phyloP scores from a whole-genome alignment of 2,329 filamentous ascomycete genomes.

The Penicillium sp. region DNA sequence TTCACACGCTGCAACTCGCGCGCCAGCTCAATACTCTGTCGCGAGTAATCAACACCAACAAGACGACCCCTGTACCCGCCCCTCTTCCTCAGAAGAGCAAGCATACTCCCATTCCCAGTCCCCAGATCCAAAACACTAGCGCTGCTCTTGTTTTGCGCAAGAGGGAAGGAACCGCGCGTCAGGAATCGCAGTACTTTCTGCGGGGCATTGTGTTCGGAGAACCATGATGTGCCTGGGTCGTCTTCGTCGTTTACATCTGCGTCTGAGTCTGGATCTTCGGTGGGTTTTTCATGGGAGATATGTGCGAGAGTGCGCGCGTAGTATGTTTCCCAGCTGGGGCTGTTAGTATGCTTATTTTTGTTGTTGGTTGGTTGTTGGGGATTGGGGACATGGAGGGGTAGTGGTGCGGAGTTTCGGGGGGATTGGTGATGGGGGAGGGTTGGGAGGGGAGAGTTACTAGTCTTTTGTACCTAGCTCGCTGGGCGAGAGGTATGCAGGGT shows the following conservation, averaged over 20 bases:
- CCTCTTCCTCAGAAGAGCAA: conserved; percentile 74
- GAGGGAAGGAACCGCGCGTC: conserved; percentile 49
- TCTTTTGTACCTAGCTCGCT: conserved; percentile 84
- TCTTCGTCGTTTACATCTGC: conserved; percentile 71
- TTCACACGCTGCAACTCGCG: conserved; percentile 55
- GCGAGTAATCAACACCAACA: conserved; percentile 87
- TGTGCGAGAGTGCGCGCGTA: conserved; percentile 47
- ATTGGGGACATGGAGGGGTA: conserved; percentile 1
- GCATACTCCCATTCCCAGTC: conserved; percentile 88
- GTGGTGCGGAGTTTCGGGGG: conserved; percentile 1
- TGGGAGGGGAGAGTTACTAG: conserved; percentile 62
- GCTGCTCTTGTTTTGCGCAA: conserved; percentile 41
- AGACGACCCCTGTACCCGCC: conserved; percentile 67
- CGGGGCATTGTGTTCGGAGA: conserved; percentile 88
- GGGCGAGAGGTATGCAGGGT: conserved; percentile 70
- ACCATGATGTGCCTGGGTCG: conserved; percentile 86
- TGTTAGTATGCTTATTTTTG: conserved; percentile 8
- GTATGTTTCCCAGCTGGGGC: conserved; percentile 64
- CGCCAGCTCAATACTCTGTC: conserved; percentile 72
- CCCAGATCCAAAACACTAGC: conserved; percentile 76
- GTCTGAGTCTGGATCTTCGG: conserved; percentile 54
- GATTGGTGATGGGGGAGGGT: not conserved
- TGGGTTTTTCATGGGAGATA: conserved; percentile 27
- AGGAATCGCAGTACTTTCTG: conserved; percentile 75
- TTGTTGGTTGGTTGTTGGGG: not conserved